phyloP scores from a whole-genome alignment of 1,284 basidiomycete species.

The Melampsora americana region DNA sequence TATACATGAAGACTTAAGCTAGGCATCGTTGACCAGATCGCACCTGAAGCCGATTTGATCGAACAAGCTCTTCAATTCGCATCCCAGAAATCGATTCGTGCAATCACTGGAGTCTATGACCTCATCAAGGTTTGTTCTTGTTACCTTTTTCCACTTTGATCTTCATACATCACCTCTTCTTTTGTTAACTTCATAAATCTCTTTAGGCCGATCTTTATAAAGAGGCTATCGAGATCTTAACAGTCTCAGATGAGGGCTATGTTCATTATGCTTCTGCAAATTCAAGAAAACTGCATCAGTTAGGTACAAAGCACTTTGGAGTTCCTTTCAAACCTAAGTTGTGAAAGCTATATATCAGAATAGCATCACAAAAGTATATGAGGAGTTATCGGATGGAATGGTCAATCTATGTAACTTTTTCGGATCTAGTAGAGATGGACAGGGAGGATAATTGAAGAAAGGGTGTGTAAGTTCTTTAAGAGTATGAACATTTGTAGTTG shows the following conservation, averaged over 20 bases:
- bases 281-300: background rate
- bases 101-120: slow-evolving; percentile 33
- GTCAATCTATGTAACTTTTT: no score
- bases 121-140: slow-evolving; percentile 33
- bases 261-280: background rate
- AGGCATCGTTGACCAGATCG: slow-evolving; percentile 21
- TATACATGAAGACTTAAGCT: slow-evolving; percentile 12
- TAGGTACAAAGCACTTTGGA: background rate
- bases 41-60: slow-evolving; percentile 31
- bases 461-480: no score
- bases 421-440: no score
- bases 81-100: slow-evolving; percentile 25
- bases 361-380: no score
- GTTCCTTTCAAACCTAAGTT: background rate
- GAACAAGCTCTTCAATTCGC: slow-evolving; percentile 19
- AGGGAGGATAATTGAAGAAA: no score
- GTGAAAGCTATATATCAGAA: background rate
- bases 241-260: background rate
- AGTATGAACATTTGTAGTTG: no score
- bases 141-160: background rate
- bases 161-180: background rate
- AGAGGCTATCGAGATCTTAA: background rate
- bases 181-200: background rate
- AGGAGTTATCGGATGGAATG: no score
- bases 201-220: slow-evolving; percentile 6